These are phyloP conservation scores for Trichopus zeylanicus DNA, from an alignment of 116 monocot genomes.

Conservation along the genomic window DNA sequence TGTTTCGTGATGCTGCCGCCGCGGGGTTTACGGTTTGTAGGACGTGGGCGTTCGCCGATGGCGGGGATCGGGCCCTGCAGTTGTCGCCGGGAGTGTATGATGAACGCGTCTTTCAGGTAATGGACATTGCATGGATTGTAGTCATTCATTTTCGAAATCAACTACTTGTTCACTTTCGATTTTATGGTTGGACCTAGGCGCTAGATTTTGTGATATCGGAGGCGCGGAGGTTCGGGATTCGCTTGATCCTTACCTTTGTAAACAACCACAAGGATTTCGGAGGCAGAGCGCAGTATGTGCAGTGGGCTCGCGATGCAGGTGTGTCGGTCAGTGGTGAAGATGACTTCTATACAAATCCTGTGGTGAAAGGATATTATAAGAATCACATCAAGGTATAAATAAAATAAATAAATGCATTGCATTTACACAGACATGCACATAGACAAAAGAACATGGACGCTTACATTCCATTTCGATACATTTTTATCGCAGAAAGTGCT, in stretches of 20 bases:
- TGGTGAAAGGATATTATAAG: conserved; percentile 29
- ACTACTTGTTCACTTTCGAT: too few relatives aligned
- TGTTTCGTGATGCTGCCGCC: conserved; percentile 21
- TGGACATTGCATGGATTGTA: too few relatives aligned
- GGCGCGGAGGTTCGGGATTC: conserved; percentile 26
- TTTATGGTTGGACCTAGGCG: too few relatives aligned
- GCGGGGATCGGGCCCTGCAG: conserved; percentile 28
- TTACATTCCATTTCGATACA: neutral
- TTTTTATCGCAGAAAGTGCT: conserved; percentile 28
- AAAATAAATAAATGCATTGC: neutral
- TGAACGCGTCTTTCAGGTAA: conserved; percentile 22
- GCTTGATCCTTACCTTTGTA: conserved; percentile 43
- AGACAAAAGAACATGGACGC: neutral
- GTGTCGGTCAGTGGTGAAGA: conserved; percentile 14
- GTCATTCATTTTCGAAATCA: too few relatives aligned
- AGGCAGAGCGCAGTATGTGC: conserved; percentile 28
- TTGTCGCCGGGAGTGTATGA: conserved; percentile 30
- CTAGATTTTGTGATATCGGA: conserved; percentile 64
- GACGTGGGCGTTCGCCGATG: conserved; percentile 43
- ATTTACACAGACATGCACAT: neutral
- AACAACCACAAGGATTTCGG: conserved; percentile 43
- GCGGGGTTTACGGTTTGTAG: conserved; percentile 32
- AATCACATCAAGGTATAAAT: conserved; percentile 29
- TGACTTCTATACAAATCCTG: conserved; percentile 32
- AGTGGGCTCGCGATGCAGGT: conserved; percentile 29